A percentile compares a stretch with the other conserved stretches of the same genome.
Evolutionary conservation across 306 rosid genomes (phyloP).

Genomic region (Cicer chorassanicum): DNA sequence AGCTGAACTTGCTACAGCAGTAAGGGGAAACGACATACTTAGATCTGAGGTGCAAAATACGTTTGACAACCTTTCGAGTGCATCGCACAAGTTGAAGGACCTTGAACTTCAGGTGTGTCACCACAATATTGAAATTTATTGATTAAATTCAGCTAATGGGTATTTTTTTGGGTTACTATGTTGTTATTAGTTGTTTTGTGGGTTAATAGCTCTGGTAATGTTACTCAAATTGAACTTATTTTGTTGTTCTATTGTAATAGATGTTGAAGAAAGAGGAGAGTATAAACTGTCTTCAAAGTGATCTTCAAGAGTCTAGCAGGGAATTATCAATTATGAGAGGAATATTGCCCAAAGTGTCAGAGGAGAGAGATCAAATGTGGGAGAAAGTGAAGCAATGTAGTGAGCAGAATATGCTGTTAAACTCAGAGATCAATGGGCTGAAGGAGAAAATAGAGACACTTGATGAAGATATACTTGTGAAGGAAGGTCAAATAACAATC

Average conservation of each 20-base stretch:
- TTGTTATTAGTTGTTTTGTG: constrained; percentile 18
- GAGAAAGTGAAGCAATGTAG: constrained; percentile 76
- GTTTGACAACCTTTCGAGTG: constrained; percentile 70
- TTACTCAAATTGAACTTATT: background rate
- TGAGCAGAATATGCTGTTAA: constrained; percentile 79
- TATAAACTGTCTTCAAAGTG: constrained; percentile 56
- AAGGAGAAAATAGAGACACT: constrained; percentile 71
- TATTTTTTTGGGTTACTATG: background rate
- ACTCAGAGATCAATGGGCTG: constrained; percentile 58
- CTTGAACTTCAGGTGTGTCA: constrained; percentile 81
- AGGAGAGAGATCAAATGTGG: constrained; percentile 84
- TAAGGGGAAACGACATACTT: constrained; percentile 86
- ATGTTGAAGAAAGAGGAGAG: constrained; percentile 80
- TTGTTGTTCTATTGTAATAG: constrained; percentile 46
- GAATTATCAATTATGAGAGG: constrained; percentile 63
- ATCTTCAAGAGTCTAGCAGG: constrained; percentile 66
- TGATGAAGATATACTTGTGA: constrained; percentile 76
- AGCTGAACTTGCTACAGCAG: constrained; percentile 89
- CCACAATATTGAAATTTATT: constrained; percentile 17
- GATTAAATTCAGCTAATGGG: constrained; percentile 20
- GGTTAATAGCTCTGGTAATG: background rate
- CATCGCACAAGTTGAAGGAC: constrained; percentile 72
- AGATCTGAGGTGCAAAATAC: constrained; percentile 80
- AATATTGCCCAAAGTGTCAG: constrained; percentile 66
- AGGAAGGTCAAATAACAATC: constrained; percentile 93